A percentile compares a stretch with the other conserved stretches of the same genome.
These are phyloP conservation scores for Vickermania ingenoplastis DNA, from an alignment of 208 protist species.

Conservation along the genomic window DNA sequence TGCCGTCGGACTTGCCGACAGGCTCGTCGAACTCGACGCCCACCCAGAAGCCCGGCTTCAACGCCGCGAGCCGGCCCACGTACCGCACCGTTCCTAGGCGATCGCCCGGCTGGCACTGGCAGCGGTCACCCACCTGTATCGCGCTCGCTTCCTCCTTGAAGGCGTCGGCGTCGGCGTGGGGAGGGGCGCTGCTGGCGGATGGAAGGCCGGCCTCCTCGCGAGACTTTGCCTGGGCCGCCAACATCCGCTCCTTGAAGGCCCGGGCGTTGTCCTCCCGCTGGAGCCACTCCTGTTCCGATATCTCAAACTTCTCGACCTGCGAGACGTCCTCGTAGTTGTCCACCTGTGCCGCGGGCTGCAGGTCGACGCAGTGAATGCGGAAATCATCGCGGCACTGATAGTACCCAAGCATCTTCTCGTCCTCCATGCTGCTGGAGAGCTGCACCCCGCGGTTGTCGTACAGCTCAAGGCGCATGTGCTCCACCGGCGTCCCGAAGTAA, in stretches of 20 bases:
- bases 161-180: conserved; percentile 18
- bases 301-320: conserved; percentile 88
- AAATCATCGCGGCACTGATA: conserved; percentile 77
- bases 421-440: conserved; percentile 45
- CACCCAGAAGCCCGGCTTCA: conserved; percentile 87
- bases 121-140: conserved; percentile 82
- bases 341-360: conserved; percentile 53
- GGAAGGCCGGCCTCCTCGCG: conserved; percentile 51
- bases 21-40: conserved; percentile 93
- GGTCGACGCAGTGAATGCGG: conserved; percentile 85
- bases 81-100: conserved; percentile 80
- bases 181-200: conserved; percentile 21
- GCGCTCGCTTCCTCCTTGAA: conserved; percentile 57
- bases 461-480: conserved; percentile 68
- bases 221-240: conserved; percentile 58
- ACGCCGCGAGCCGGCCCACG: conserved; percentile 66
- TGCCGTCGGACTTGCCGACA: conserved; percentile 91
- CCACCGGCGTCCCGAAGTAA: conserved; percentile 68
- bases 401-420: conserved; percentile 74
- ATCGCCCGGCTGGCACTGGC: conserved; percentile 67
- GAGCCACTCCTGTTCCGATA: conserved; percentile 85
- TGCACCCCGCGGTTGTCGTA: conserved; percentile 58
- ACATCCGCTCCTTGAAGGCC: conserved; percentile 67
- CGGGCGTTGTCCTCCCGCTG: conserved; percentile 76
- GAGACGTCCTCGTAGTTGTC: conserved; percentile 77